phyloP scores from a whole-genome alignment of 805 yeast species.

The Saturnispora quitensis region DNA sequence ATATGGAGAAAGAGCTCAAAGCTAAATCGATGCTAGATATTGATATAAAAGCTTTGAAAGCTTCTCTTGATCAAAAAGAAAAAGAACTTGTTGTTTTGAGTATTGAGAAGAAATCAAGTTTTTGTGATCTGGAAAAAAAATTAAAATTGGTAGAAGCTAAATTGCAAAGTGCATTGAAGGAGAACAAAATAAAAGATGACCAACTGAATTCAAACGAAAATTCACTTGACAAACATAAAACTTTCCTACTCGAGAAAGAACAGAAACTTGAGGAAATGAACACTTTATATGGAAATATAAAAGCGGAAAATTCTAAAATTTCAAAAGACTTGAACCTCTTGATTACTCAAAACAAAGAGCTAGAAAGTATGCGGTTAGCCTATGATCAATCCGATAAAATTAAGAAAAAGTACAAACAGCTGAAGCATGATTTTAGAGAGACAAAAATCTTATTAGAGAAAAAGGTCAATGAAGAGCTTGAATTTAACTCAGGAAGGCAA shows the following conservation, averaged over 20 bases:
- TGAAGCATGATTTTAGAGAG: slow-evolving; percentile 39
- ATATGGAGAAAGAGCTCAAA: slow-evolving; percentile 10
- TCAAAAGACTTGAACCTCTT: not conserved
- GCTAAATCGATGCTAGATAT: slow-evolving; percentile 11
- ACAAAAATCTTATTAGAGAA: slow-evolving; percentile 34
- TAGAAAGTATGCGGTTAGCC: slow-evolving; percentile 17
- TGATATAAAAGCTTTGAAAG: slow-evolving; percentile 26
- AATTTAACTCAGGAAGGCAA: slow-evolving; percentile 37
- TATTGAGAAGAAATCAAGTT: slow-evolving; percentile 9
- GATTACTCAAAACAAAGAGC: slow-evolving; percentile 3
- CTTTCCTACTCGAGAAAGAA: slow-evolving; percentile 28
- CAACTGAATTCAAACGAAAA: slow-evolving; percentile 19
- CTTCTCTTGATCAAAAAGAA: slow-evolving; percentile 27
- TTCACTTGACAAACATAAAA: slow-evolving; percentile 27
- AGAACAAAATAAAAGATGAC: slow-evolving; percentile 20
- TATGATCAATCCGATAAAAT: slow-evolving; percentile 23
- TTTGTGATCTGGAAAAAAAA: not conserved
- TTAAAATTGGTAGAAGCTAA: slow-evolving; percentile 2
- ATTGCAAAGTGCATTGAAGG: slow-evolving; percentile 2
- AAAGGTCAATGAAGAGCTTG: slow-evolving; percentile 34
- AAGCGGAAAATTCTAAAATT: not conserved
- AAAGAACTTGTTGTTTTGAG: slow-evolving; percentile 19
- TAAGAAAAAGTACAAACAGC: slow-evolving; percentile 26
- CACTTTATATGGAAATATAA: slow-evolving; percentile 8
- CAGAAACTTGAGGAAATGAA: slow-evolving; percentile 22